Percentiles rank a stretch among this genome's conserved stretches.
These are phyloP conservation scores for Ganoderma meredithae DNA, from an alignment of 1,284 basidiomycete genomes.

Conservation along the genomic window DNA sequence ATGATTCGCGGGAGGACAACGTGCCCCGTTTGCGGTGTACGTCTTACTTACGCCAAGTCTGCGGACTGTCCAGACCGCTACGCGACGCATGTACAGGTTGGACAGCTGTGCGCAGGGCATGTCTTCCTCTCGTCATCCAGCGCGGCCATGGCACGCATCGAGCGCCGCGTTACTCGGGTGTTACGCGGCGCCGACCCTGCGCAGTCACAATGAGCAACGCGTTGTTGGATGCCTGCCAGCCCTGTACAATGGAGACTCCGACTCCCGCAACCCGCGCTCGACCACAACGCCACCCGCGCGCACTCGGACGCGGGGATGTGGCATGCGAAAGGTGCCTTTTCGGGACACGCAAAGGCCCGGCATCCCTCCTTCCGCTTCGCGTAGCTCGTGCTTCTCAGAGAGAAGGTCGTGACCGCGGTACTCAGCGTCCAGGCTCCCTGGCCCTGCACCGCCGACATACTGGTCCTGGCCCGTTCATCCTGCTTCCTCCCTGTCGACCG, in stretches of 20 bases:
- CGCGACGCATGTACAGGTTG: background rate
- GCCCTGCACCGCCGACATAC: background rate
- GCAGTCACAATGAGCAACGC: background rate
- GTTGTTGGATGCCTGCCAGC: background rate
- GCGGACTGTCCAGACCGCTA: background rate
- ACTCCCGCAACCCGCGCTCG: background rate
- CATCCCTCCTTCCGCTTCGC: background rate
- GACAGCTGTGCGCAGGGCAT: background rate
- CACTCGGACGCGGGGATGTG: background rate
- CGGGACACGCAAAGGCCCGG: background rate
- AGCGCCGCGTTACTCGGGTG: conserved; percentile 7
- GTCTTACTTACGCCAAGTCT: conserved; percentile 6
- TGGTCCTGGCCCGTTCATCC: background rate
- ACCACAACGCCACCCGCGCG: conserved; percentile 6
- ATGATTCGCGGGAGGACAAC: conserved; percentile 8
- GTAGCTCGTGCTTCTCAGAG: background rate
- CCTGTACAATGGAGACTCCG: conserved; percentile 2
- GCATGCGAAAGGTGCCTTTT: conserved; percentile 9
- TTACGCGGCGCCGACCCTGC: conserved; percentile 1
- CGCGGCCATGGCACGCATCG: conserved; percentile 2
- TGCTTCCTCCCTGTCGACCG: background rate
- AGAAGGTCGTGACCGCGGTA: background rate
- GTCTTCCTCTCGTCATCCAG: conserved; percentile 11
- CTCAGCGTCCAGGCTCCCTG: background rate
- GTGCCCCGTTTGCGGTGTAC: background rate